Conservation (phyloP, 805 yeast genomes). For the Kazachstania africana region DNA sequence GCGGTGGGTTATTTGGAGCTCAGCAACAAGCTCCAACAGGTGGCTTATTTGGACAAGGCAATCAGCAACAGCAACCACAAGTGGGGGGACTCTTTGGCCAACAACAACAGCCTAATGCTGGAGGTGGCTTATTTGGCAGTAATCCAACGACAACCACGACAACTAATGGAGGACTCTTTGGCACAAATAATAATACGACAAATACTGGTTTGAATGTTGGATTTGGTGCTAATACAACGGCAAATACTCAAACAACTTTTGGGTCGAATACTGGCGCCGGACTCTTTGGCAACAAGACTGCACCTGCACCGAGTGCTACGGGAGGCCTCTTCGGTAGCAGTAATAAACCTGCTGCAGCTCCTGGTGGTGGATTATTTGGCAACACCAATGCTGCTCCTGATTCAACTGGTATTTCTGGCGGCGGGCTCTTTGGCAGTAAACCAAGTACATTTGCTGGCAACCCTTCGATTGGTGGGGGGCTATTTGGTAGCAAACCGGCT, state of each 20-base stretch:
- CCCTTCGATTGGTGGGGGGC: background rate
- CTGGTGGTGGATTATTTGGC: conserved; percentile 37
- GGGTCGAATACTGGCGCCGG: background rate
- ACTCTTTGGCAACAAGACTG: background rate
- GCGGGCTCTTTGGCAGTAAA: conserved; percentile 3
- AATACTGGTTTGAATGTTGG: background rate
- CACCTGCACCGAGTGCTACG: background rate
- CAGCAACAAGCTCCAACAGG: conserved; percentile 26
- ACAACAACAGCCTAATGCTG: conserved; percentile 2
- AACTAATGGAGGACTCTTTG: conserved; percentile 20
- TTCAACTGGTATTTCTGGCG: background rate
- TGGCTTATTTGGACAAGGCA: conserved; percentile 3
- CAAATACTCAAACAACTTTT: background rate
- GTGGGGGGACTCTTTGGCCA: conserved; percentile 9
- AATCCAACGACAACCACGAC: conserved; percentile 1
- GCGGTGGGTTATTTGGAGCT: conserved; percentile 16
- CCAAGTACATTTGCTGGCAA: conserved; percentile 3
- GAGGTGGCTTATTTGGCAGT: conserved; percentile 15
- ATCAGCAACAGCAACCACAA: conserved; percentile 2
- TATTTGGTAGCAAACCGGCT: conserved; percentile 24
- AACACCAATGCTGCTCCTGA: conserved; percentile 2
- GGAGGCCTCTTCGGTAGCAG: conserved; percentile 27
- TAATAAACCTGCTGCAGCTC: conserved; percentile 10
- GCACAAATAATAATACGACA: background rate
- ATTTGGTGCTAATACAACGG: background rate